These are phyloP conservation scores for Eutrema yunnanense DNA, from an alignment of 345 rosid species.

Conservation along the genomic window DNA sequence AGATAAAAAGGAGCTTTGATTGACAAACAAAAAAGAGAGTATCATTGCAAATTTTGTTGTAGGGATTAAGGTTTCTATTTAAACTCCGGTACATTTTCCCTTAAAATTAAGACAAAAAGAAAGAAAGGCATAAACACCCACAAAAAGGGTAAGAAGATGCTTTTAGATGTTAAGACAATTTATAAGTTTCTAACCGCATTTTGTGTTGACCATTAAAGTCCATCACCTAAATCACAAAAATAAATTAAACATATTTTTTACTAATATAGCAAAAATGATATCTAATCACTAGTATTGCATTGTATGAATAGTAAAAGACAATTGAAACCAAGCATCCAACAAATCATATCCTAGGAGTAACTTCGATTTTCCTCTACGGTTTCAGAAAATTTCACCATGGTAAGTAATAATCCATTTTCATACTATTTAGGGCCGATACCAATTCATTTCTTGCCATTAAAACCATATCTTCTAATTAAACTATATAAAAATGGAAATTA, in stretches of 20 bases:
- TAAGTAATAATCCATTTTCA: neutral
- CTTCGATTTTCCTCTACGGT: neutral
- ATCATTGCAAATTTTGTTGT: neutral
- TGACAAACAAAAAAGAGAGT: neutral
- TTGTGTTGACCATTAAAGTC: neutral
- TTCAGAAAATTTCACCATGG: neutral
- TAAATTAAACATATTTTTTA: neutral
- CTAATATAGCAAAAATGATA: no score
- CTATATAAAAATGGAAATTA: neutral
- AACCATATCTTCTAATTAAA: neutral
- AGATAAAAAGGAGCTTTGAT: neutral
- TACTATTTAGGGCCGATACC: neutral
- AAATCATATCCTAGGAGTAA: neutral
- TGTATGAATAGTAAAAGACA: neutral
- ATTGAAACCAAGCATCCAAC: neutral
- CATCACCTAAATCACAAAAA: neutral
- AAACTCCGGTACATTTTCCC: no score
- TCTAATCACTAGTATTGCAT: neutral
- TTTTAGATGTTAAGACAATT: neutral
- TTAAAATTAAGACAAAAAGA: no score
- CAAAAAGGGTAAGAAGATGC: neutral
- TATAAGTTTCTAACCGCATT: neutral
- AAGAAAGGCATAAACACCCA: neutral
- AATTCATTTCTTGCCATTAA: neutral
- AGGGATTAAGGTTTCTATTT: neutral